Base-by-base conservation (phyloP, 2,329 filamentous ascomycete species). In the Colletotrichum sp. region DNA sequence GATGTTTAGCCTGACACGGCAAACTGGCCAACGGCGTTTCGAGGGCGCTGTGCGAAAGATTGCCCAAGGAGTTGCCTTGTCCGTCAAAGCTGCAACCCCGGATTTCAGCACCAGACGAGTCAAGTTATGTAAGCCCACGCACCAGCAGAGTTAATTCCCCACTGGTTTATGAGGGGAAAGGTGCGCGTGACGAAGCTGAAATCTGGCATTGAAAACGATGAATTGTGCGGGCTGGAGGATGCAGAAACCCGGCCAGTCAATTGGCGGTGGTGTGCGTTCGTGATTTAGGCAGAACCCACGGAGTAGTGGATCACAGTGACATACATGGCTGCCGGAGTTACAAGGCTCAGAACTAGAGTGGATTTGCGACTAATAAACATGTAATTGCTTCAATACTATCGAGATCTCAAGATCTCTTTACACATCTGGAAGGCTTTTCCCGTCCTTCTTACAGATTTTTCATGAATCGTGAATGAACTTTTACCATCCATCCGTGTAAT, bases 341-440 rank as follows among this genome's bases (percentile, higher is more conserved):
- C 57, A 30, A 55, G 26, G 39, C 64, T 36, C 30, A 49, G 28
- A 57, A 57, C 24, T 73, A 21, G 67, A 32, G 64, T 59, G 28
- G 64, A 73, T 73, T 60, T 73, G 57, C 44, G 44, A 73, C 73
- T 73, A 73, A 68, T 68, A 76, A 69, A 76, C 64, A 76, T 44
- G 59, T 39, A 72, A 65, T 73, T 76, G 73, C 73, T 62, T 69
- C 63, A 73, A 65, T 26, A 68, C 66, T 68, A 68, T 62, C 55
- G 34, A 64, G 57, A 60, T 57, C n/a, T 32, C 21, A 60, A 26
- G 36, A 73, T 68, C 73, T 62, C 73, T 34, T 59, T 76, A 76
- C 64, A 76, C 26, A 76, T 76, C 73, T 76, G 73, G 73, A 76
- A 76, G 73, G 73, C 73, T 76, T 76, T 76, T 76, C 75, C 71